Conservation (phyloP, 768 basidiomycete species). For the Serendipita indica region DNA sequence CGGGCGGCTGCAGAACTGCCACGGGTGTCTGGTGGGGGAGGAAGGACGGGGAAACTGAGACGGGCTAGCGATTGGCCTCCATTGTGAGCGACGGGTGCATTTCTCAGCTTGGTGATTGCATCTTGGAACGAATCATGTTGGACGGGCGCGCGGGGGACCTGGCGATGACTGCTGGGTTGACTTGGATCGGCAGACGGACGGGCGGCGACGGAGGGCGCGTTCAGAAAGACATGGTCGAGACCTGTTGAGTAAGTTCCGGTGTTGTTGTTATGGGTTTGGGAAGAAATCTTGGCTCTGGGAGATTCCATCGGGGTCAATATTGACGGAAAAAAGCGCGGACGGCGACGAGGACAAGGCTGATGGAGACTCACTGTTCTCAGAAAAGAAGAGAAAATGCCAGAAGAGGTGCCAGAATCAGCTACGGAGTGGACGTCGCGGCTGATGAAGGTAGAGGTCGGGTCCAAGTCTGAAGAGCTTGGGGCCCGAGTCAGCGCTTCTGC, state of each 20-base stretch:
- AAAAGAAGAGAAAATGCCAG: neutral
- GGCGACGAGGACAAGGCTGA: neutral
- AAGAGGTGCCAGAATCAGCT: neutral
- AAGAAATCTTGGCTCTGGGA: conserved; percentile 4
- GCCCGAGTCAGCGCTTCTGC: neutral
- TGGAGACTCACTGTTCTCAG: neutral
- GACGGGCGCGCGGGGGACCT: neutral
- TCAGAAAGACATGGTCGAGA: conserved; percentile 10
- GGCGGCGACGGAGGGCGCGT: conserved; percentile 1
- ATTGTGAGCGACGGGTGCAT: neutral
- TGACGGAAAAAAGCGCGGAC: neutral
- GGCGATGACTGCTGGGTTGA: neutral
- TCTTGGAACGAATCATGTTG: conserved; percentile 9
- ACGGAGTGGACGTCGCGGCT: conserved; percentile 2
- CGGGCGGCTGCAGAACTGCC: neutral
- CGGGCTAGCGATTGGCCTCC: neutral
- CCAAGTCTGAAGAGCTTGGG: neutral
- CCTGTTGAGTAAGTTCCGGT: conserved; percentile 7
- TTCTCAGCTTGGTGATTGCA: conserved; percentile 6
- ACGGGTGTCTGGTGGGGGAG: conserved; percentile 5
- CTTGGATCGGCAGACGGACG: neutral
- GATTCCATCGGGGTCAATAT: neutral
- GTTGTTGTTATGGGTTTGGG: neutral
- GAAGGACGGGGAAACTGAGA: conserved; percentile 2
- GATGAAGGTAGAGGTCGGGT: neutral